phyloP scores from a whole-genome alignment of 192 early-diverging fungal species.

The Diversispora epigaea region DNA sequence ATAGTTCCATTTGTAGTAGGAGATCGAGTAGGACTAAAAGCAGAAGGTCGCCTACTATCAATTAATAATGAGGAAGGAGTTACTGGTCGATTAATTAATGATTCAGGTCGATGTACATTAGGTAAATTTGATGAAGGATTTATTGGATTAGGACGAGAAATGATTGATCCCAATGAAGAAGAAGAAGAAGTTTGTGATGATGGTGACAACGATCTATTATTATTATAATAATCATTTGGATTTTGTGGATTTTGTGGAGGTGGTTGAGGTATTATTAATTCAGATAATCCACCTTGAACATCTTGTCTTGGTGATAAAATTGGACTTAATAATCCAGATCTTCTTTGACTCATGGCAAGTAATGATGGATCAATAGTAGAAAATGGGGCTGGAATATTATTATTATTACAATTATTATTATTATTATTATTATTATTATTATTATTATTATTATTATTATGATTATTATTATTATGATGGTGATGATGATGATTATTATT shows the following conservation, averaged over 20 bases:
- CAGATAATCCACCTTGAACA: background rate
- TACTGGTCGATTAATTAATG: too few relatives aligned
- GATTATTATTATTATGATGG: background rate
- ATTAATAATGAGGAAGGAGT: background rate
- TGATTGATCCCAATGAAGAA: background rate
- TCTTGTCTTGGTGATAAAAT: slow-evolving; percentile 6
- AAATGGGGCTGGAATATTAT: background rate
- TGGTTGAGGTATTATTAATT: background rate
- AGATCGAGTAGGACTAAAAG: too few relatives aligned
- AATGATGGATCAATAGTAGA: slow-evolving; percentile 13
- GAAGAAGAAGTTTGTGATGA: background rate
- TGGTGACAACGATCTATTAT: background rate
- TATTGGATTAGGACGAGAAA: background rate
- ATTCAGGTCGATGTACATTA: background rate
- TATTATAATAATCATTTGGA: background rate
- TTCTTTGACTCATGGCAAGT: background rate
- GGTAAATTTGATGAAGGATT: background rate
- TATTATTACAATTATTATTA: background rate
- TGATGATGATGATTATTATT: background rate
- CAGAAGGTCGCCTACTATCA: too few relatives aligned
- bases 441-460: too few relatives aligned
- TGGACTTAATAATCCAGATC: slow-evolving; percentile 5
- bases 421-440: background rate
- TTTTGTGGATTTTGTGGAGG: background rate
- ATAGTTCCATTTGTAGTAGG: too few relatives aligned